Evolutionary conservation across 2,329 filamentous ascomycete species (phyloP).

Genomic region (Passalora sequoiae): DNA sequence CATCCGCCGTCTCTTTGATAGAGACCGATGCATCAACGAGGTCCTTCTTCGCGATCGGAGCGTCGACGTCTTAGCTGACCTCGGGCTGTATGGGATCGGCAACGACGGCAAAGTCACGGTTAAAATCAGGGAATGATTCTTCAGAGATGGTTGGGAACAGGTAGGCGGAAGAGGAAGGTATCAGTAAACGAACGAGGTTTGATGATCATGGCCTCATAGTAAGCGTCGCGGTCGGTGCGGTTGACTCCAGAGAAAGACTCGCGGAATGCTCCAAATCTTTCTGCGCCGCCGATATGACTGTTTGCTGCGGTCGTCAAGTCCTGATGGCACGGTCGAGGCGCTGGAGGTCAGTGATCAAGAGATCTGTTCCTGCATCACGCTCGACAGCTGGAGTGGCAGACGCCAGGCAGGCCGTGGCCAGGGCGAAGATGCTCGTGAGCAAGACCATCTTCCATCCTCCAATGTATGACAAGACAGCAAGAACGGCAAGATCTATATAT

Average conservation of each 20-base stretch:
- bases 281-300: slow-evolving; percentile 18
- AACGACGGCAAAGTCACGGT: slow-evolving; percentile 22
- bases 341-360: slow-evolving; percentile 18
- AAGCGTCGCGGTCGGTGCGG: slow-evolving; percentile 23
- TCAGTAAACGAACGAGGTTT: slow-evolving; percentile 15
- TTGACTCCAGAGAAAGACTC: slow-evolving; percentile 21
- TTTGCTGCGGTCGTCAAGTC: slow-evolving; percentile 13
- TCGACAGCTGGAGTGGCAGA: slow-evolving; percentile 4
- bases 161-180: not conserved
- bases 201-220: slow-evolving; percentile 23
- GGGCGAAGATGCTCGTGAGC: slow-evolving; percentile 6
- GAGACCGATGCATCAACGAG: slow-evolving; percentile 20
- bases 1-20: slow-evolving; percentile 18
- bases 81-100: slow-evolving; percentile 21
- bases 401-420: slow-evolving; percentile 3
- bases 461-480: not conserved
- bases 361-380: slow-evolving; percentile 20
- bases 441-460: slow-evolving; percentile 4
- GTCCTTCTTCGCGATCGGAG: slow-evolving; percentile 21
- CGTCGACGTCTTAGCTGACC: slow-evolving; percentile 20
- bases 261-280: slow-evolving; percentile 17
- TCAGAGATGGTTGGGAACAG: not conserved
- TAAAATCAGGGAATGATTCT: slow-evolving; percentile 19
- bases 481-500: not conserved
- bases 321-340: slow-evolving; percentile 20